phyloP scores from a whole-genome alignment of 2,329 filamentous ascomycete species.

The Hymenoscyphus albidus region DNA sequence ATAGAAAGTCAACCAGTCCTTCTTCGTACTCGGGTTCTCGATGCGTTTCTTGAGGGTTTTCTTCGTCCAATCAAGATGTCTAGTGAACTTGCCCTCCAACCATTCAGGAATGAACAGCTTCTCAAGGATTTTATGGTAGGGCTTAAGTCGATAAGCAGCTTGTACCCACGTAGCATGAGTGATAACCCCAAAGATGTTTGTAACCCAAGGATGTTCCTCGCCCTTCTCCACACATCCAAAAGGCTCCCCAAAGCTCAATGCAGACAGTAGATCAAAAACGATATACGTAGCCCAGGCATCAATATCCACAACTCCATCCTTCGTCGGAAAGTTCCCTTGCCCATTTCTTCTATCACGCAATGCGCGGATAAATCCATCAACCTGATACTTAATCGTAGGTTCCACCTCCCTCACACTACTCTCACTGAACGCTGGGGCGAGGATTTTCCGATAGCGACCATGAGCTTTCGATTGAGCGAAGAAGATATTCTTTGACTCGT shows the following conservation, averaged over 20 bases:
- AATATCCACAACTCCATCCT: background rate
- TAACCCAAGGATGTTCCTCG: background rate
- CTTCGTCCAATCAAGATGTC: background rate
- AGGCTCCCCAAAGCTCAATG: background rate
- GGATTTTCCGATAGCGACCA: background rate
- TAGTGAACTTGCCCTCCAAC: background rate
- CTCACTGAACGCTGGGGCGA: background rate
- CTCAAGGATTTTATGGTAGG: background rate
- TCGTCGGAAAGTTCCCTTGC: background rate
- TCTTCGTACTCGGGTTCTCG: background rate
- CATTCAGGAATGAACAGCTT: background rate
- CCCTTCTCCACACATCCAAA: background rate
- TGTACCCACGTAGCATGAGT: background rate
- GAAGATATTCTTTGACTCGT: background rate
- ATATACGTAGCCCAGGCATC: conserved; percentile 1
- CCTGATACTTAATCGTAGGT: background rate
- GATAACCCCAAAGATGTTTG: background rate
- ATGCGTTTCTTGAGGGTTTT: background rate
- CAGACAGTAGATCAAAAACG: background rate
- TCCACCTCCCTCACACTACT: background rate
- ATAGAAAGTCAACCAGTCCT: background rate
- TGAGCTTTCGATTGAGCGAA: background rate
- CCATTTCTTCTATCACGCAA: background rate
- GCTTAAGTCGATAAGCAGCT: background rate
- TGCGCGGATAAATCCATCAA: background rate